These are phyloP conservation scores for Phytopythium aichiense DNA, from an alignment of 352 stramenopile species.

Conservation along the genomic window DNA sequence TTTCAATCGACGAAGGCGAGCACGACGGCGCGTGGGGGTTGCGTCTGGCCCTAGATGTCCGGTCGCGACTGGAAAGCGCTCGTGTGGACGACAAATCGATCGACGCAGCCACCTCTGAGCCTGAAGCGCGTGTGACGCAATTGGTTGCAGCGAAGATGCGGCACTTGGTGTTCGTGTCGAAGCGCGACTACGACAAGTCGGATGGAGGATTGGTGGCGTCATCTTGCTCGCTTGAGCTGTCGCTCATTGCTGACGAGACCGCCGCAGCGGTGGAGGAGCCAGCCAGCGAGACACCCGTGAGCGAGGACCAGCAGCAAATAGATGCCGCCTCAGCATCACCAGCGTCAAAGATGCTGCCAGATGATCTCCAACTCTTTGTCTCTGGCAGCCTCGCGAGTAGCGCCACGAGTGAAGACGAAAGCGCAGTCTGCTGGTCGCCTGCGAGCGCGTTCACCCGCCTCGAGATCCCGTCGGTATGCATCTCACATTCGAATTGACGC, in stretches of 20 bases:
- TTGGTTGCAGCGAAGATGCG: neutral
- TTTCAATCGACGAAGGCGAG: conserved; percentile 1
- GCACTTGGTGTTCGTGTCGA: neutral
- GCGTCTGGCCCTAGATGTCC: neutral
- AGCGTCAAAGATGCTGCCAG: neutral
- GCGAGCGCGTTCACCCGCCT: conserved; percentile 18
- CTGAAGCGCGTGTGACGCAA: neutral
- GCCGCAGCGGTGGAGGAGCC: neutral
- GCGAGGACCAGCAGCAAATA: neutral
- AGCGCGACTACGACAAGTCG: neutral
- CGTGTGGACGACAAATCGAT: neutral
- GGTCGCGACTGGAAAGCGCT: neutral
- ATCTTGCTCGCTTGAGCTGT: neutral
- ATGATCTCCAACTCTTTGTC: conserved; percentile 12
- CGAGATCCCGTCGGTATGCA: conserved; percentile 32
- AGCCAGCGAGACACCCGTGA: neutral
- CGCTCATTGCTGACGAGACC: neutral
- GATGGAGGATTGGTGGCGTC: neutral
- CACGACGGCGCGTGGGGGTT: neutral
- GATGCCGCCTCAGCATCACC: neutral
- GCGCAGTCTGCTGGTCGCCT: neutral
- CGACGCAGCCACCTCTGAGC: neutral
- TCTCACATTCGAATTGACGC: neutral
- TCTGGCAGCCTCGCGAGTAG: conserved; percentile 9
- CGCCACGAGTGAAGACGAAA: neutral